phyloP scores from a whole-genome alignment of 345 rosid species.

The Iberis pinnata region DNA sequence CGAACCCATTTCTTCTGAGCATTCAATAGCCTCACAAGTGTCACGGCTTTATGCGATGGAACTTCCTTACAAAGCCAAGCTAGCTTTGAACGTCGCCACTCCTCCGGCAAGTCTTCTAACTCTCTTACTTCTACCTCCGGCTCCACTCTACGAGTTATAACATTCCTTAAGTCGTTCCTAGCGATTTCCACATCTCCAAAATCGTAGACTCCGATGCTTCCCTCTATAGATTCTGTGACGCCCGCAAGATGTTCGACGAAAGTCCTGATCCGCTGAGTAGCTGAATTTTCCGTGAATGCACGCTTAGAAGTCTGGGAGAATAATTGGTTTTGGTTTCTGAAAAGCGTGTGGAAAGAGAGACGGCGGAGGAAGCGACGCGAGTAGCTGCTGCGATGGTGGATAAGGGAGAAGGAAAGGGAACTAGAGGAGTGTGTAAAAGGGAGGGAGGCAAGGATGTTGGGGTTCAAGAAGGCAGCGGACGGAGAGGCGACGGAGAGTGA shows the following conservation, averaged over 20 bases:
- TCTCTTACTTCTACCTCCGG: slow-evolving; percentile 55
- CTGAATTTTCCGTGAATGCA: slow-evolving; percentile 2
- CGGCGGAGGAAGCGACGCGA: slow-evolving; percentile 16
- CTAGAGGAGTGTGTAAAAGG: slow-evolving; percentile 12
- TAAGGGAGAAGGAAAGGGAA: slow-evolving; percentile 23
- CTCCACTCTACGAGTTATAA: slow-evolving; percentile 28
- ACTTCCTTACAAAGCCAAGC: slow-evolving; percentile 92
- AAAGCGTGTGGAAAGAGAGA: background rate
- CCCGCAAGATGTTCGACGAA: slow-evolving; percentile 44
- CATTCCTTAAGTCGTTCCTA: slow-evolving; percentile 38
- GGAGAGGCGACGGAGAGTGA: slow-evolving; percentile 21
- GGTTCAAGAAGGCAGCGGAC: slow-evolving; percentile 10
- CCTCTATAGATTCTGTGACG: slow-evolving; percentile 4
- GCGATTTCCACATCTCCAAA: slow-evolving; percentile 28
- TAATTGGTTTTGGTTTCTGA: background rate
- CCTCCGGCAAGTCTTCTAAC: slow-evolving; percentile 68
- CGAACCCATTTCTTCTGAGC: slow-evolving; percentile 82
- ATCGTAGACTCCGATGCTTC: slow-evolving; percentile 17
- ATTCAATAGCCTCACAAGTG: slow-evolving; percentile 57
- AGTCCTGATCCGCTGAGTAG: slow-evolving; percentile 27
- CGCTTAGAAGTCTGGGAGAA: background rate
- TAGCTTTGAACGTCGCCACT: slow-evolving; percentile 76
- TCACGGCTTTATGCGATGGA: slow-evolving; percentile 64
- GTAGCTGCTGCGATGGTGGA: slow-evolving; percentile 19
- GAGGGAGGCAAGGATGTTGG: slow-evolving; percentile 2